phyloP scores from a whole-genome alignment of 2,329 filamentous ascomycete genomes.

The Dothistroma septosporum region DNA sequence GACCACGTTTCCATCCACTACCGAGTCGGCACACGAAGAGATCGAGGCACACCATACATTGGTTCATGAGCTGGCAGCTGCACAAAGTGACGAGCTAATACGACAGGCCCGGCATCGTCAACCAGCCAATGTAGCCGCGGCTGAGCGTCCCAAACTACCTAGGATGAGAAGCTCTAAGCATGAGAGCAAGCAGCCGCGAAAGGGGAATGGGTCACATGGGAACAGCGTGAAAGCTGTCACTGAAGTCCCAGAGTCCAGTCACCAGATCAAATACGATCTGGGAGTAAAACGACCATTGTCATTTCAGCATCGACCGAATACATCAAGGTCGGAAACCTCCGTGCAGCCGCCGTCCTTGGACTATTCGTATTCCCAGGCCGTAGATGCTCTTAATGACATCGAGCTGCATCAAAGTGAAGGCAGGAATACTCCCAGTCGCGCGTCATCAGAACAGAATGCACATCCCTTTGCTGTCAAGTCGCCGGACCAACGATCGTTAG shows the following conservation, averaged over 20 bases:
- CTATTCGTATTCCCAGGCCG: conserved; percentile 30
- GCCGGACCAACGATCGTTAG: conserved; percentile 3
- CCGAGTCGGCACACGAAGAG: conserved; percentile 8
- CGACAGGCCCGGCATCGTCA: conserved; percentile 15
- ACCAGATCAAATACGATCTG: conserved; percentile 11
- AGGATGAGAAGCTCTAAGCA: conserved; percentile 36
- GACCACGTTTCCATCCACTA: conserved; percentile 6
- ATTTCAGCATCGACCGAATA: conserved; percentile 19
- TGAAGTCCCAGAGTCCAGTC: conserved; percentile 10
- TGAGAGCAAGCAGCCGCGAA: conserved; percentile 10
- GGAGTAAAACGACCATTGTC: conserved; percentile 16
- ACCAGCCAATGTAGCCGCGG: conserved; percentile 20
- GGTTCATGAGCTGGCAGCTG: conserved; percentile 14
- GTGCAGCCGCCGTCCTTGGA: conserved; percentile 28
- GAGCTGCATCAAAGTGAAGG: conserved; percentile 12
- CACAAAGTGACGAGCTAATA: conserved; percentile 16
- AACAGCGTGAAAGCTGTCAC: conserved; percentile 3
- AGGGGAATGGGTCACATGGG: conserved; percentile 6
- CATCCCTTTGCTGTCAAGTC: conserved; percentile 12
- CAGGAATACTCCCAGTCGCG: conserved; percentile 8
- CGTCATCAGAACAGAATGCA: conserved; percentile 14
- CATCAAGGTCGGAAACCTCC: conserved; percentile 22
- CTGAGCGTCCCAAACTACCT: conserved; percentile 39
- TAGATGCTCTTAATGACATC: conserved; percentile 24
- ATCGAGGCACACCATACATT: conserved; percentile 9